Percentiles rank a stretch among this genome's conserved stretches.
phyloP scores from a whole-genome alignment of 495 filamentous ascomycete genomes.

The Neurospora sp. region DNA sequence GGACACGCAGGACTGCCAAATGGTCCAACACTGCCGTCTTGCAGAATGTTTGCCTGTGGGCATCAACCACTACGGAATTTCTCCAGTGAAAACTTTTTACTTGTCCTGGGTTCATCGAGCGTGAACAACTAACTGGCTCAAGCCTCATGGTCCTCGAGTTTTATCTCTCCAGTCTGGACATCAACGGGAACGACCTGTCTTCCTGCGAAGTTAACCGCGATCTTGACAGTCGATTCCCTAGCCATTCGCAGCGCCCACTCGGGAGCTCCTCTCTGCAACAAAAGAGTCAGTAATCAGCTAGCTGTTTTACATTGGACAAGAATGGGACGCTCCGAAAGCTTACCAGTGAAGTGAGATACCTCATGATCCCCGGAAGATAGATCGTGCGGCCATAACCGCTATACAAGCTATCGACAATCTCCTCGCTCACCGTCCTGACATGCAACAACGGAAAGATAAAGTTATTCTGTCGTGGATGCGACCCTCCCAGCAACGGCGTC shows the following conservation, averaged over 20 bases:
- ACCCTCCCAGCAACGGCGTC: slow-evolving; percentile 23
- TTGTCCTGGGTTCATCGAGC: too few relatives aligned
- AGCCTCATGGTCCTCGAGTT: neutral
- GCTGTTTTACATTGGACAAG: too few relatives aligned
- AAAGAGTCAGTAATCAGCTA: neutral
- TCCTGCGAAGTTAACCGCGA: neutral
- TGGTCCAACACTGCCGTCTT: too few relatives aligned
- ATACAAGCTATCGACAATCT: slow-evolving; percentile 22
- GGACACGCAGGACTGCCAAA: too few relatives aligned
- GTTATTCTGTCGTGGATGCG: slow-evolving; percentile 15
- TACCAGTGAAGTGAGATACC: slow-evolving; percentile 24
- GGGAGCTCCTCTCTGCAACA: neutral
- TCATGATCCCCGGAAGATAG: slow-evolving; percentile 24
- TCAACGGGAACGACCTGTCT: neutral
- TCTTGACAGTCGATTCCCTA: neutral
- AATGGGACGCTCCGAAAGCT: slow-evolving; percentile 1
- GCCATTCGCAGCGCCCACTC: neutral
- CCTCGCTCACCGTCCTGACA: slow-evolving; percentile 26
- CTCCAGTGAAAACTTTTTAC: too few relatives aligned
- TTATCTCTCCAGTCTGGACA: neutral
- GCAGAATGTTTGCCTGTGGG: too few relatives aligned
- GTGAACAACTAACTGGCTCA: neutral
- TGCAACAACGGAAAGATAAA: slow-evolving; percentile 28
- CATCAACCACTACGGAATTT: too few relatives aligned
- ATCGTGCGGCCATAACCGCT: slow-evolving; percentile 23